Conservation (phyloP, 371 early-diverging fungal species). For the Mortierella sp. region DNA sequence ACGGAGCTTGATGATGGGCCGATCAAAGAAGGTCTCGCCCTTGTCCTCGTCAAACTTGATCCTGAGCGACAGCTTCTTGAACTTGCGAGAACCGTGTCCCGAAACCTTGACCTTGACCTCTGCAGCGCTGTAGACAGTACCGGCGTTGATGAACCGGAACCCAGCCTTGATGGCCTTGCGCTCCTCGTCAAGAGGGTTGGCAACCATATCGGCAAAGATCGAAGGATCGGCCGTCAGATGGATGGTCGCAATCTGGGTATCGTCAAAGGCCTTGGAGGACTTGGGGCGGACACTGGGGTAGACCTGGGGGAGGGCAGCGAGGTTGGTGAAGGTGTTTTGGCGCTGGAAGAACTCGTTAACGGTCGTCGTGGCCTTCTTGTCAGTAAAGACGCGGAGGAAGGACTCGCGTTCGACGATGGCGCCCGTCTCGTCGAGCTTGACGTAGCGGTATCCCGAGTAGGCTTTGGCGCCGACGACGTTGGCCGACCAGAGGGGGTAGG, state of each 20-base stretch:
- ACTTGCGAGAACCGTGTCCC: slow-evolving; percentile 54
- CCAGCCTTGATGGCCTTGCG: slow-evolving; percentile 8
- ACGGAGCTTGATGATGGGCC: slow-evolving; percentile 51
- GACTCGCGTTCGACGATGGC: background rate
- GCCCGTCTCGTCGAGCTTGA: background rate
- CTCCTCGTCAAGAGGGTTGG: slow-evolving; percentile 7
- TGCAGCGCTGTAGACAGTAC: slow-evolving; percentile 5
- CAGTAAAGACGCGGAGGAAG: background rate
- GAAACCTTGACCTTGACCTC: slow-evolving; percentile 53
- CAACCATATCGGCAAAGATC: slow-evolving; percentile 6
- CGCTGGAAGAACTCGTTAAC: slow-evolving; percentile 22
- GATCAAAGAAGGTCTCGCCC: slow-evolving; percentile 14
- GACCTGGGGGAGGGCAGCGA: slow-evolving; percentile 6
- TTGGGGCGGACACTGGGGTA: background rate
- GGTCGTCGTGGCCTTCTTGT: background rate
- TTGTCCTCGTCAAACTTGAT: slow-evolving; percentile 40
- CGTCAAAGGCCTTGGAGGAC: slow-evolving; percentile 15
- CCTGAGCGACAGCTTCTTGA: slow-evolving; percentile 58
- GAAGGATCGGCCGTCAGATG: slow-evolving; percentile 16
- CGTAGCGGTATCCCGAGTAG: slow-evolving; percentile 10
- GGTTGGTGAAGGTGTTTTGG: background rate
- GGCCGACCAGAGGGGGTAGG: slow-evolving; percentile 24
- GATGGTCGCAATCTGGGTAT: slow-evolving; percentile 17
- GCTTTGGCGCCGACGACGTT: slow-evolving; percentile 13
- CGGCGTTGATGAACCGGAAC: slow-evolving; percentile 17